Conservation (phyloP, 768 basidiomycete genomes). For the Termitomyces sp. region DNA sequence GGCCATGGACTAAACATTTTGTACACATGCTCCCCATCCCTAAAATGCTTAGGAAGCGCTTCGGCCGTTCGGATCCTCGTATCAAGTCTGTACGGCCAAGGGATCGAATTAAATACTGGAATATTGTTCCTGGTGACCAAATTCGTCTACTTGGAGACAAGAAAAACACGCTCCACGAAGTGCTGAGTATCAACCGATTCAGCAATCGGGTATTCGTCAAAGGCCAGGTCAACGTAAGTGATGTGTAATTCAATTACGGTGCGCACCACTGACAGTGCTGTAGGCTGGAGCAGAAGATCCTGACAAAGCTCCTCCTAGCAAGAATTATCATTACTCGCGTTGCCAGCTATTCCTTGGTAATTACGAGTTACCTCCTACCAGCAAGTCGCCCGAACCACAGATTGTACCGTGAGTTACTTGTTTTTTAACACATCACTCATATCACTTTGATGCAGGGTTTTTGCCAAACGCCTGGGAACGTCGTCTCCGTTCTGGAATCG, state of each 20-base stretch:
- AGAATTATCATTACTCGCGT: conserved; percentile 68
- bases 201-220: conserved; percentile 62
- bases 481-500: conserved; percentile 57
- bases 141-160: conserved; percentile 67
- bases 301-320: conserved; percentile 29
- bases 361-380: conserved; percentile 48
- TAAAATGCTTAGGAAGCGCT: conserved; percentile 43
- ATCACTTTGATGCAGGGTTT: conserved; percentile 47
- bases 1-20: conserved; percentile 60
- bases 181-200: conserved; percentile 67
- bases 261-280: neutral
- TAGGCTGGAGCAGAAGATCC: conserved; percentile 19
- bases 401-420: conserved; percentile 39
- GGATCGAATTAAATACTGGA: conserved; percentile 83
- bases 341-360: conserved; percentile 77
- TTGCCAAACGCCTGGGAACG: conserved; percentile 66
- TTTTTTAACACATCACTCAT: neutral
- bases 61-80: conserved; percentile 36
- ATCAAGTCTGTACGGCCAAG: conserved; percentile 54
- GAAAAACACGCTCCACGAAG: conserved; percentile 56
- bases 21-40: conserved; percentile 61
- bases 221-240: conserved; percentile 32
- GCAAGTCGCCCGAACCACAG: conserved; percentile 28
- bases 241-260: neutral
- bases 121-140: conserved; percentile 80